A percentile compares a stretch with the other conserved stretches of the same genome.
These are phyloP conservation scores for Puccinia brachypodii DNA, from an alignment of 1,284 basidiomycete species.

Conservation along the genomic window DNA sequence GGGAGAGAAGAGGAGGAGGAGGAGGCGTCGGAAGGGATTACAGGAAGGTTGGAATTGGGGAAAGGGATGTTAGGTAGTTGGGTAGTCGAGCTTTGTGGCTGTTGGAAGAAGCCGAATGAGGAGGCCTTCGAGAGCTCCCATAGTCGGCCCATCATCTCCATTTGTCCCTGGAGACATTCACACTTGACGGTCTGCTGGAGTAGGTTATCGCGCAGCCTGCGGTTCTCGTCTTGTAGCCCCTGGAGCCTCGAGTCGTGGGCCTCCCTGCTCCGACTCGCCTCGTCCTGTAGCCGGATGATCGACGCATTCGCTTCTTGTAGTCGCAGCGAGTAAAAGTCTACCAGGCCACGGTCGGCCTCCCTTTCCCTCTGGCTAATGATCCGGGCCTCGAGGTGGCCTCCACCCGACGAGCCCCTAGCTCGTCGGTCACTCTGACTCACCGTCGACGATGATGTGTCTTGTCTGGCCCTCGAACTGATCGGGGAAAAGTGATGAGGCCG, in stretches of 20 bases:
- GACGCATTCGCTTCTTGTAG: constrained; percentile 1
- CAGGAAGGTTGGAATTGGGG: background rate
- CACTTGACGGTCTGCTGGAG: constrained; percentile 2
- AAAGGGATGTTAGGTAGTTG: background rate
- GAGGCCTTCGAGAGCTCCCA: constrained; percentile 16
- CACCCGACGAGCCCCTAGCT: background rate
- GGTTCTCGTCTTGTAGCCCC: background rate
- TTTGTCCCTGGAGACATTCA: background rate
- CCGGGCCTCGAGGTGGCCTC: background rate
- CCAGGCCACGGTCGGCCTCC: background rate
- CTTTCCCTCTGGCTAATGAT: background rate
- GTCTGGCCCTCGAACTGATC: background rate
- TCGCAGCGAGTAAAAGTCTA: background rate
- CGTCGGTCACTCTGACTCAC: background rate
- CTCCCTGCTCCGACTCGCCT: background rate
- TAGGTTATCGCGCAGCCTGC: background rate
- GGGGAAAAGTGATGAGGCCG: background rate
- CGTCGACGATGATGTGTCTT: background rate
- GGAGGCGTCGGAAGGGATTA: too few relatives aligned
- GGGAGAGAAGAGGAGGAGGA: background rate
- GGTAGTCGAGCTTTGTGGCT: background rate
- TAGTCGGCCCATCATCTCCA: constrained; percentile 12
- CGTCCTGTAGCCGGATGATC: constrained; percentile 10
- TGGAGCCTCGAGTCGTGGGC: background rate
- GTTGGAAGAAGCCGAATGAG: constrained; percentile 8